Evolutionary conservation across 805 yeast genomes (phyloP), one percentile per base, ranked within the genome.

Genomic region (Tetrapisispora iriomotensis): DNA sequence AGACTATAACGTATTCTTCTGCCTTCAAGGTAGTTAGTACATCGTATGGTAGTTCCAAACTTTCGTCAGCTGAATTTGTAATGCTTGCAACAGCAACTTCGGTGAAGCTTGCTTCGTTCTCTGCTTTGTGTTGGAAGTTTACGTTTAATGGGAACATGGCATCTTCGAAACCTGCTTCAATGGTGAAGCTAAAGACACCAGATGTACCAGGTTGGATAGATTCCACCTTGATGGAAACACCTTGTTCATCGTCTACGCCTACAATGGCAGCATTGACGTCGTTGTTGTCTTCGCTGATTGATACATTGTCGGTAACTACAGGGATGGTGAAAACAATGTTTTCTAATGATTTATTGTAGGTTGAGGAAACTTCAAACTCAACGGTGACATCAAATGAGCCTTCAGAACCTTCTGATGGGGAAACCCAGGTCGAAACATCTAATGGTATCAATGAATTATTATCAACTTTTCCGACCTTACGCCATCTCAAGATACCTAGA

Each of bases 401-500:
- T 34, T 73, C 77, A 10, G 34, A 34, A 42, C 77, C 71, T 27
- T 76, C 75, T 42, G 72, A 71, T 40, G 72, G 68, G 35, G 78
- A 67, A 37, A 86, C 80, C 98, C 98, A 90, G 29, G 88, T 79
- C 29, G 90, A 79, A 47, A 92, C 69, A 34, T 74, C 68, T 38
- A 90, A 61, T 25, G 97, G 97, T 25, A 73, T 65, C 30, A 62
- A 53, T 15, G 53, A 41, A 41, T 71, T 68, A 34, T 76, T 78
- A 43, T 78, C 85, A 22, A 66, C 69, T 45, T 74, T 72, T 26
- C 82, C 83, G 31, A 69, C 71, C 33, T 79, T 79, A 60, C 86
- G 80, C 97, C 95, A 90, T 70, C 95, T 81, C 53, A 92, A 74
- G 23, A 90, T 94, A 47, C 95, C 94, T 49, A 90, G 72, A 37